These are phyloP conservation scores for Aspergillus mulundensis DNA, from an alignment of 495 filamentous ascomycete species.

Conservation along the genomic window DNA sequence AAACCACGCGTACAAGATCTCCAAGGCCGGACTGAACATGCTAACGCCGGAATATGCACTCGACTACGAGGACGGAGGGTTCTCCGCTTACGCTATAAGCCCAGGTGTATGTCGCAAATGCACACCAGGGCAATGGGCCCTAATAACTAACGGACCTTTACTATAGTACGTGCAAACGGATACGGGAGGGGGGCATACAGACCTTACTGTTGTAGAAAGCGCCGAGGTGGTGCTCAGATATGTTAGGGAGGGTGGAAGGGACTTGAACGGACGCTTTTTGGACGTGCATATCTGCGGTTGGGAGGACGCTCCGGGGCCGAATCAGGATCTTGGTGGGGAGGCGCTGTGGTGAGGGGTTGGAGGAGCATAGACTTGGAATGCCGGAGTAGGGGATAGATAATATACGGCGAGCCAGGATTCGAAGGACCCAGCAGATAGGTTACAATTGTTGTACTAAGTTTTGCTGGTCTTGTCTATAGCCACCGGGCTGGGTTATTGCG, in stretches of 20 bases:
- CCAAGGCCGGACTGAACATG: slow-evolving; percentile 41
- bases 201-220: slow-evolving; percentile 41
- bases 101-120: slow-evolving; percentile 30
- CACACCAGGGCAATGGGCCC: too few relatives aligned
- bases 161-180: slow-evolving; percentile 52
- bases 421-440: too few relatives aligned
- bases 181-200: slow-evolving; percentile 38
- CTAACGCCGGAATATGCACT: slow-evolving; percentile 34
- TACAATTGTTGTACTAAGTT: too few relatives aligned
- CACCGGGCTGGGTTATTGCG: too few relatives aligned
- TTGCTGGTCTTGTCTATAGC: too few relatives aligned
- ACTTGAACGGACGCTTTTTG: slow-evolving; percentile 7
- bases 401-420: too few relatives aligned
- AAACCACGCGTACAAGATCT: slow-evolving; percentile 37
- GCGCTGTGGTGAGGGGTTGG: slow-evolving; percentile 10
- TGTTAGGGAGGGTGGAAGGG: slow-evolving; percentile 19
- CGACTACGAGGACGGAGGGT: slow-evolving; percentile 24
- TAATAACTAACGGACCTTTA: too few relatives aligned
- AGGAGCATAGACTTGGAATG: too few relatives aligned
- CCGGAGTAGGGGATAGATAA: too few relatives aligned
- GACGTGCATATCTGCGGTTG: slow-evolving; percentile 16
- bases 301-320: slow-evolving; percentile 5
- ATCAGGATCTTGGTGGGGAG: slow-evolving; percentile 14
- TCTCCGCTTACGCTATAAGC: slow-evolving; percentile 34
- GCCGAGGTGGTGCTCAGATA: slow-evolving; percentile 43